Evolutionary conservation across 2,329 filamentous ascomycete species (phyloP), one percentile per base, ranked within the genome.

Genomic region (Trichothecium sympodiale): DNA sequence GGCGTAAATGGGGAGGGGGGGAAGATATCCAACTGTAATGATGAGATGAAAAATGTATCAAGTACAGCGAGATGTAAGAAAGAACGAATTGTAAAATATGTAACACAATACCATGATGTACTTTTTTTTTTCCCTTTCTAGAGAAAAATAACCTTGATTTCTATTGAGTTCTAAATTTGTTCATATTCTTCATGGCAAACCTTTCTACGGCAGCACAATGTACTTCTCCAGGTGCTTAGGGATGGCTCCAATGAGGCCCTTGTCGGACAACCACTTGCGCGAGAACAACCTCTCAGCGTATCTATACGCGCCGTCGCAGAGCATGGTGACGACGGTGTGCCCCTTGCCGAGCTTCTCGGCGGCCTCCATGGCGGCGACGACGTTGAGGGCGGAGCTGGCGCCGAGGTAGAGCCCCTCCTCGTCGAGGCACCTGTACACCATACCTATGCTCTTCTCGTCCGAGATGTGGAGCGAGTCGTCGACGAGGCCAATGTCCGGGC

Each of bases 281-380:
- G 85, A 94, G 64, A 98, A 98, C 42, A 98, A 59, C 26, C 91
- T 71, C 45, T 98, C 91, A 5, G 91, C 91, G 57, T 98, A 98
- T 52, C 91, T 69, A 56, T 98, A 96, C n/a, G 91, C 91, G 41
- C 91, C 91, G 55, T 98, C 91, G 53, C 86, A 94, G 31, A 98
- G 71, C 38, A 96, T 74, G 2, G 91, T 98, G 32, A 96, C 91
- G 17, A 98, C 83, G 0, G 84, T 95, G 57, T 89, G 76, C 8
- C 89, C 88, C 47, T 77, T 80, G 23, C 91, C 91, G 42, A 98
- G 63, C 62, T 84, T 85, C 69, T 91, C 78, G 1, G 91, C 91
- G 20, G 95, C 81, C 61, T 96, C 85, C 64, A 89, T 86, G 13
- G 91, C 91, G 1, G 91, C 91, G 6, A 89, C 91, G 12, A 98